Conservation (phyloP, 1,284 basidiomycete species). For the Peniophora sp. region DNA sequence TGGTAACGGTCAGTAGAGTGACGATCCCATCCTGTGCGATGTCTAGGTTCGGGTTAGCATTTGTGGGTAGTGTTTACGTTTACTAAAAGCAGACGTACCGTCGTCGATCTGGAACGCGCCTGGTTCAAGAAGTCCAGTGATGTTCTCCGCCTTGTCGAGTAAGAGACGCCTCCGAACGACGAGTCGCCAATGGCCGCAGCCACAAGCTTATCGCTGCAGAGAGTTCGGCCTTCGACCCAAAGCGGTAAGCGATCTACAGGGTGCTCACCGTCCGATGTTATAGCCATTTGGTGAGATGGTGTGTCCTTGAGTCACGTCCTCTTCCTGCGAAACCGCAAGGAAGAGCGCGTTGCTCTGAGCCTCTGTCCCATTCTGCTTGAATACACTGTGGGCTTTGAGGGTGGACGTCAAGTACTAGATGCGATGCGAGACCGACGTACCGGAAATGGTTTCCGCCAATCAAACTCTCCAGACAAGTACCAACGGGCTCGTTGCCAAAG, state of each 20-base stretch:
- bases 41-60: constrained; percentile 16
- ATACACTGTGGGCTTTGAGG: constrained; percentile 45
- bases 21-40: constrained; percentile 42
- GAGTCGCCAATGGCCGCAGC: constrained; percentile 32
- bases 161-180: constrained; percentile 35
- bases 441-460: constrained; percentile 64
- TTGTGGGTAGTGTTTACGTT: not conserved
- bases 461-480: constrained; percentile 58
- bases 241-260: not conserved
- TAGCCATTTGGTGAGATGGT: constrained; percentile 51
- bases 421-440: too few relatives aligned
- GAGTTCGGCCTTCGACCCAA: not conserved
- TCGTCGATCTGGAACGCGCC: constrained; percentile 44
- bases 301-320: constrained; percentile 40
- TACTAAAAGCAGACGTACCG: constrained; percentile 17
- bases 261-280: constrained; percentile 34
- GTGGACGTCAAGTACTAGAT: too few relatives aligned
- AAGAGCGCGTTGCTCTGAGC: constrained; percentile 61
- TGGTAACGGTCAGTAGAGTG: constrained; percentile 36
- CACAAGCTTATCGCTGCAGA: constrained; percentile 35
- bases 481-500: constrained; percentile 46
- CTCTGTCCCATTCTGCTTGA: constrained; percentile 62
- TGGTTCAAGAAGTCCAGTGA: constrained; percentile 43
- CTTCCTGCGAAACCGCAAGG: constrained; percentile 63
- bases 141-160: constrained; percentile 34